Conservation (phyloP, 495 filamentous ascomycete species). For the Polyplosphaeria fusca region DNA sequence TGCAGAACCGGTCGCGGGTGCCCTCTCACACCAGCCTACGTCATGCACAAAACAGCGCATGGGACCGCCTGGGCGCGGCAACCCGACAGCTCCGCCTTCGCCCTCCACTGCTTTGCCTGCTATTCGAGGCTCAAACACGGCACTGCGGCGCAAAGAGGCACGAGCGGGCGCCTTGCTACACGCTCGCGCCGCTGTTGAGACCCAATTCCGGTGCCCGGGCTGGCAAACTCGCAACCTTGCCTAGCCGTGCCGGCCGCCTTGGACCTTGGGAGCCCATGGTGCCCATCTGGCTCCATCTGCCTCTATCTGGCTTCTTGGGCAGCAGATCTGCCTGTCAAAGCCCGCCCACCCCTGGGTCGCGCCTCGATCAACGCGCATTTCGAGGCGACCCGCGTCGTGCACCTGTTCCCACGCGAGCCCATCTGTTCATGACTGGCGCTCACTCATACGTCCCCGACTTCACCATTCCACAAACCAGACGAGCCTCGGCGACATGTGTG, state of each 20-base stretch:
- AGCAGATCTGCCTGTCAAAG: slow-evolving; percentile 19
- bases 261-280: background rate
- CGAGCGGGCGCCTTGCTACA: slow-evolving; percentile 4
- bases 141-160: slow-evolving; percentile 5
- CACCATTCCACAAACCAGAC: no score
- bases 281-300: background rate
- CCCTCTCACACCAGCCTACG: no score
- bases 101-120: background rate
- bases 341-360: slow-evolving; percentile 10
- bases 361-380: background rate
- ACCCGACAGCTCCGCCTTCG: no score
- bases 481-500: no score
- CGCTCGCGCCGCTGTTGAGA: background rate
- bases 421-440: no score
- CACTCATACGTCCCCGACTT: no score
- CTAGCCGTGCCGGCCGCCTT: background rate
- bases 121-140: background rate
- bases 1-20: no score
- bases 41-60: no score
- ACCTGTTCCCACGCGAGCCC: background rate
- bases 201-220: background rate
- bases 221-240: no score
- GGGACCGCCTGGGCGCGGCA: no score
- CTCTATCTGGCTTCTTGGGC: background rate
- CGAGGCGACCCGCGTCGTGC: slow-evolving; percentile 10